A percentile compares a stretch with the other conserved stretches of the same genome.
Evolutionary conservation across 768 basidiomycete species (phyloP).

Genomic region (Russula sp.): DNA sequence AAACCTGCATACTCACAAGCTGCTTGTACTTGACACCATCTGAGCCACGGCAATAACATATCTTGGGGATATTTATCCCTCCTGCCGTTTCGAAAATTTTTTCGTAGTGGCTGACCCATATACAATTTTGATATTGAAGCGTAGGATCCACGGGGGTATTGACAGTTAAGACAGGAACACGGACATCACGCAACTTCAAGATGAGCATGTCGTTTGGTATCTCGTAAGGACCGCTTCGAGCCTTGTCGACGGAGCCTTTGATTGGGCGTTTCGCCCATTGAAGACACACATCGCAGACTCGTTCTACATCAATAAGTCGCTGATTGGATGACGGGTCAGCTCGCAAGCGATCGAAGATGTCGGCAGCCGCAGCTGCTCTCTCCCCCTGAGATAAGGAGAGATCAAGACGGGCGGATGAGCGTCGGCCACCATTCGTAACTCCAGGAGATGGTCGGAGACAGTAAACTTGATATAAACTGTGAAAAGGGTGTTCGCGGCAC

Average conservation of each 20-base stretch:
- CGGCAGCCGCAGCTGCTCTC: constrained; percentile 57
- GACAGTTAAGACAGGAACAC: constrained; percentile 81
- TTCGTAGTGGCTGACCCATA: constrained; percentile 64
- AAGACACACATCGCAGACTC: constrained; percentile 57
- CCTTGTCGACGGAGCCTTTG: constrained; percentile 29
- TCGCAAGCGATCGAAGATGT: constrained; percentile 52
- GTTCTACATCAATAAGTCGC: constrained; percentile 50
- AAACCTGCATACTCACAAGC: constrained; percentile 50
- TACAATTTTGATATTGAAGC: constrained; percentile 58
- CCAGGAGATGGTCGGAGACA: constrained; percentile 47
- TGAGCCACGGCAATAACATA: constrained; percentile 60
- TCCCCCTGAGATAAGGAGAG: constrained; percentile 45
- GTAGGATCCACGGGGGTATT: constrained; percentile 65
- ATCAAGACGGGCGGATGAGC: constrained; percentile 44
- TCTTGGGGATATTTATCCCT: constrained; percentile 80
- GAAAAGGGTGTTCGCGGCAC: constrained; percentile 89
- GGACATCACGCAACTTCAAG: constrained; percentile 44
- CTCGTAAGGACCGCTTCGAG: constrained; percentile 25
- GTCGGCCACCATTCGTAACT: constrained; percentile 28
- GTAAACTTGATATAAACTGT: constrained; percentile 85
- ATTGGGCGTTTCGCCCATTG: constrained; percentile 67
- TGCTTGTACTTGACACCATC: constrained; percentile 68
- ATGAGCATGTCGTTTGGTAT: constrained; percentile 47
- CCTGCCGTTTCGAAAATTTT: constrained; percentile 57
- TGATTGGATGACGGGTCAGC: constrained; percentile 34